Evolutionary conservation across 345 rosid genomes (phyloP).

Genomic region (Trapa bicornis): DNA sequence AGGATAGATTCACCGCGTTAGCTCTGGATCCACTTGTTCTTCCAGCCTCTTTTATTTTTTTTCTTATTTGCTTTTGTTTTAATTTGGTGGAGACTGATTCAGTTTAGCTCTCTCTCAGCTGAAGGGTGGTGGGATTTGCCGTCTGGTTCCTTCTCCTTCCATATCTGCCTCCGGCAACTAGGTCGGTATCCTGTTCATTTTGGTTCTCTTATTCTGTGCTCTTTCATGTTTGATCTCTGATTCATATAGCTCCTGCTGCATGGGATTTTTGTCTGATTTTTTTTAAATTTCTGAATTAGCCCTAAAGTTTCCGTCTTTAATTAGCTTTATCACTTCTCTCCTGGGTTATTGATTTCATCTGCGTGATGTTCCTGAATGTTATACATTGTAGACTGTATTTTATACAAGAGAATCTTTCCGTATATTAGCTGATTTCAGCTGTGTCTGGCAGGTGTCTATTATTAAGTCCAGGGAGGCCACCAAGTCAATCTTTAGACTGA

Average conservation of each 20-base stretch:
- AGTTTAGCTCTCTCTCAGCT: neutral
- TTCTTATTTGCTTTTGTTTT: neutral
- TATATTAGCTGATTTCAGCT: neutral
- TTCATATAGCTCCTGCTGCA: neutral
- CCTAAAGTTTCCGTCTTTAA: neutral
- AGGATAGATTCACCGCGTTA: neutral
- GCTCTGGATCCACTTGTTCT: neutral
- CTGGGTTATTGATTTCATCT: neutral
- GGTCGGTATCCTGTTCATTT: neutral
- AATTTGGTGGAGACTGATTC: neutral
- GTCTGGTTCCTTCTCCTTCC: constrained; percentile 1
- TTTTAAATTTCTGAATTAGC: neutral
- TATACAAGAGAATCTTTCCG: no score
- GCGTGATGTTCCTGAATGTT: neutral
- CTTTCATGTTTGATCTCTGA: neutral
- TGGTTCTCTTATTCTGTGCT: neutral
- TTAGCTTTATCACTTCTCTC: neutral
- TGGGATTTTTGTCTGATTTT: neutral
- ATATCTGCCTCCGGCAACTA: neutral
- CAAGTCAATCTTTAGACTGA: neutral
- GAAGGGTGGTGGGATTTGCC: neutral
- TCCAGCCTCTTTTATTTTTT: neutral
- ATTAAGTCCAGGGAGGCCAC: neutral
- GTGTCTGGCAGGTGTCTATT: neutral
- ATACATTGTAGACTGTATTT: no score